Evolutionary conservation across 257 asterid species (phyloP), one percentile per base, ranked within the genome.

Genomic region (Prunella vulgaris): DNA sequence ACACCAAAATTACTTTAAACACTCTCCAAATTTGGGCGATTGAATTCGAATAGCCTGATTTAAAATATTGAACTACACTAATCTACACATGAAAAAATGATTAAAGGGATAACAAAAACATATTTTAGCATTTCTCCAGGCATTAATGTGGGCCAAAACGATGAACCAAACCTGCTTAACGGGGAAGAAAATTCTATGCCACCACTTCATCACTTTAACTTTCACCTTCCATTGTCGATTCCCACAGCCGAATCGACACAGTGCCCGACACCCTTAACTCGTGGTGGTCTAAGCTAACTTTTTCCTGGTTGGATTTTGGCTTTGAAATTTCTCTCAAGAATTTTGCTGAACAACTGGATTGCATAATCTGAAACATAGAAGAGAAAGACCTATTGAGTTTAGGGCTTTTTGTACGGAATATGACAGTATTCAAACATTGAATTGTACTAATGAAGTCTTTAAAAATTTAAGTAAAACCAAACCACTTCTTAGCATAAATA

Each of bases 181-280:
- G 22, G 97, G 97, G 66, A 89, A 89, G 12, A 82, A 90, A 76
- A 91, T 82, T 69, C 83, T 91, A 33, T 81, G 87, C 95, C 88
- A 87, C 92, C 83, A 87, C 74, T 87, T 88, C 85, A 81, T 84
- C 75, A 77, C 86, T 84, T 80, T 80, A 22, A 68, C 75, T 84
- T 69, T 86, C 70, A 77, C 82, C 80, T 75, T 91, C 83, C 76
- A 68, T 85, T 81, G 87, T 79, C 86, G 66, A 33, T 60, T 69
- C 48, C 86, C 78, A 66, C 83, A 79, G 70, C 95, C 87, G 56
- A 87, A 74, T 80, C 90, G 81, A 79, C 84, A 66, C 73, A 84
- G 32, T 71, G n/a, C n/a, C n/a, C n/a, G n/a, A n/a, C n/a, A 76
- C 79, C 82, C 79, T 67, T 64, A 84, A 57, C 88, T 92, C 94